phyloP scores from a whole-genome alignment of 768 basidiomycete genomes.

The Xanthoconium purpureum region DNA sequence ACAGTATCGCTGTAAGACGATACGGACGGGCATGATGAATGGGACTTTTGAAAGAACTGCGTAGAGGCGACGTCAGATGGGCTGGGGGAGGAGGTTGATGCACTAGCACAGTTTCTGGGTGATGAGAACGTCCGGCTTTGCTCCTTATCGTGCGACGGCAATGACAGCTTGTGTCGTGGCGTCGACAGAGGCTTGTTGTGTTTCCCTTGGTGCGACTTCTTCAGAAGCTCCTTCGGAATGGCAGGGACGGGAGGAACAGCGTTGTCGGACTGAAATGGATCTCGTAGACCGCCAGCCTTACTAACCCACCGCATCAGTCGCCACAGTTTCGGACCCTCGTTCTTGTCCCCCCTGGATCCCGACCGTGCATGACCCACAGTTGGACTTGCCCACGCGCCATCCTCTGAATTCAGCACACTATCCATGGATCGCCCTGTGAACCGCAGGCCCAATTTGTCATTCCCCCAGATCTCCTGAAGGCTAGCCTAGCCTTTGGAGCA shows the following conservation, averaged over 20 bases:
- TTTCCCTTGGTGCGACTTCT: conserved; percentile 5
- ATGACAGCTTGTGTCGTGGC: conserved; percentile 4
- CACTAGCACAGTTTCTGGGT: conserved; percentile 31
- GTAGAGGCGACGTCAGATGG: conserved; percentile 56
- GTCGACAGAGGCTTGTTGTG: conserved; percentile 6
- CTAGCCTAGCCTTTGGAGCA: conserved; percentile 29
- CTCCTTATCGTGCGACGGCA: conserved; percentile 10
- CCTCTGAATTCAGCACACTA: conserved; percentile 7
- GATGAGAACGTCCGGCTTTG: not conserved
- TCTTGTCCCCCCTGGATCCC: conserved; percentile 6
- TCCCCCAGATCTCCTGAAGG: conserved; percentile 32
- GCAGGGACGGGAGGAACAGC: conserved; percentile 58
- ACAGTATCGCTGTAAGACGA: conserved; percentile 51
- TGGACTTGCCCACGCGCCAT: conserved; percentile 12
- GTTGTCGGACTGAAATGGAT: conserved; percentile 35
- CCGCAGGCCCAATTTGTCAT: conserved; percentile 6
- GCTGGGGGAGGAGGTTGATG: conserved; percentile 58
- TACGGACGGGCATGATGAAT: conserved; percentile 50
- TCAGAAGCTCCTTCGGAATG: conserved; percentile 45
- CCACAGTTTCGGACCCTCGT: conserved; percentile 52
- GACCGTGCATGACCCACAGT: conserved; percentile 8
- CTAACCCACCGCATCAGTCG: conserved; percentile 70
- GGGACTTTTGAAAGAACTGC: conserved; percentile 48
- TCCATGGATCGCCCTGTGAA: conserved; percentile 20
- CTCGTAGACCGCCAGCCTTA: conserved; percentile 57